phyloP scores from a whole-genome alignment of 352 stramenopile species.

The Phytopythium aichiense region DNA sequence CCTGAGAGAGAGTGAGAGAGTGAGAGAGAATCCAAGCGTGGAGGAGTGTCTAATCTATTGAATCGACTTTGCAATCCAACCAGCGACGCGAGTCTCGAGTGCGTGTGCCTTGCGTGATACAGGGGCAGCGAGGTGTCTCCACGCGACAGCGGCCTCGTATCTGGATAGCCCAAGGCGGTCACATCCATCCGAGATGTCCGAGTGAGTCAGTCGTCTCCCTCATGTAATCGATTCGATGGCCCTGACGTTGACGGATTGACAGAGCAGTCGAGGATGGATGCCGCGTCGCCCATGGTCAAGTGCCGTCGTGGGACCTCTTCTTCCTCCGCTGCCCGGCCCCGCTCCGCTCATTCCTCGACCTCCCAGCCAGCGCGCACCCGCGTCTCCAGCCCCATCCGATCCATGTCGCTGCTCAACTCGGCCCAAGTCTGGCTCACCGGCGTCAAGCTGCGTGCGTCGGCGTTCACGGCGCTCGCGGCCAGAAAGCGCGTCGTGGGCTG shows the following conservation, averaged over 20 bases:
- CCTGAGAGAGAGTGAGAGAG: background rate
- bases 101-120: too few species aligned
- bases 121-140: too few species aligned
- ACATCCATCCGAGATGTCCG: too few species aligned
- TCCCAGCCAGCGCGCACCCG: background rate
- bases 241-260: too few species aligned
- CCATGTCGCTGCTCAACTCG: background rate
- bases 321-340: background rate
- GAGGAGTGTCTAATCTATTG: conserved; percentile 1
- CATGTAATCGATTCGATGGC: too few species aligned
- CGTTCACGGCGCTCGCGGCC: background rate
- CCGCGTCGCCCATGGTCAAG: background rate
- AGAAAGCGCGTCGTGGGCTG: background rate
- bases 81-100: background rate
- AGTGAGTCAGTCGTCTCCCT: too few species aligned
- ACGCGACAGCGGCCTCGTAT: too few species aligned
- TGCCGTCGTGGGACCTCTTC: background rate
- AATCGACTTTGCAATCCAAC: background rate
- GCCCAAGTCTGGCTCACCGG: background rate
- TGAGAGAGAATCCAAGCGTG: background rate
- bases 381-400: background rate
- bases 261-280: background rate
- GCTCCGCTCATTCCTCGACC: background rate
- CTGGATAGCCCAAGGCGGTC: too few species aligned
- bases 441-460: background rate